Conservation (phyloP, 2,329 filamentous ascomycete species). For the Zasmidium citrigriseum region DNA sequence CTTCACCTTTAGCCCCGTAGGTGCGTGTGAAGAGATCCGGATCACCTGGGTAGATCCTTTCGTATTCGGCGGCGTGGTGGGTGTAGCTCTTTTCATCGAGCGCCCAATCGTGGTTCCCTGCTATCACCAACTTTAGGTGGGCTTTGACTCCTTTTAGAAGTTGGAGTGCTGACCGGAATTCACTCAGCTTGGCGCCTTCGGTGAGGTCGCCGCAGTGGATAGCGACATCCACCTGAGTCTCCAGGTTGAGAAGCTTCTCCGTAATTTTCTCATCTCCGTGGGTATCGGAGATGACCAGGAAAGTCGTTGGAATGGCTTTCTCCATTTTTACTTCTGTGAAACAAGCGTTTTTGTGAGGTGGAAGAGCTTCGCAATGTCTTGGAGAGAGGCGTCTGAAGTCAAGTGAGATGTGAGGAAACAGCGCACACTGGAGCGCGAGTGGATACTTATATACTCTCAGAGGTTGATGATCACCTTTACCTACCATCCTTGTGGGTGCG, state of each 20-base stretch:
- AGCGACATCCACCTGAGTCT: conserved; percentile 56
- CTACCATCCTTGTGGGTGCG: too few relatives aligned
- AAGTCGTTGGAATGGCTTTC: conserved; percentile 32
- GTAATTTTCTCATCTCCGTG: conserved; percentile 29
- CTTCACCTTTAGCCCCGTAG: conserved; percentile 19
- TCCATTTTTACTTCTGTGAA: background rate
- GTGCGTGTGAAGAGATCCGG: conserved; percentile 3
- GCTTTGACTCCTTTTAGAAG: conserved; percentile 53
- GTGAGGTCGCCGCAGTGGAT: conserved; percentile 63
- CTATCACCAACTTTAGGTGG: conserved; percentile 62
- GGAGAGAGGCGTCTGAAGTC: background rate
- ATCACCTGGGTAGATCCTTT: background rate
- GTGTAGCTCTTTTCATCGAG: conserved; percentile 44
- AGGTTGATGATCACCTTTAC: too few relatives aligned
- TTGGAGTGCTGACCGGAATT: conserved; percentile 50
- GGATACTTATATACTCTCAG: too few relatives aligned
- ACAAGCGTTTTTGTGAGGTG: background rate
- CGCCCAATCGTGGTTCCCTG: conserved; percentile 64
- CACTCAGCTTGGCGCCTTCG: conserved; percentile 47
- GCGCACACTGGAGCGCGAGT: too few relatives aligned
- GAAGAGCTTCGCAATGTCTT: background rate
- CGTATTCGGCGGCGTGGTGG: conserved; percentile 5
- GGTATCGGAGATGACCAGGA: conserved; percentile 49
- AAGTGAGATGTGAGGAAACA: too few relatives aligned
- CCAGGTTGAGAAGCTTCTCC: conserved; percentile 5